Evolutionary conservation across 2,329 filamentous ascomycete species (phyloP), one percentile per base, ranked within the genome.

Genomic region (Colletotrichum falcatum): DNA sequence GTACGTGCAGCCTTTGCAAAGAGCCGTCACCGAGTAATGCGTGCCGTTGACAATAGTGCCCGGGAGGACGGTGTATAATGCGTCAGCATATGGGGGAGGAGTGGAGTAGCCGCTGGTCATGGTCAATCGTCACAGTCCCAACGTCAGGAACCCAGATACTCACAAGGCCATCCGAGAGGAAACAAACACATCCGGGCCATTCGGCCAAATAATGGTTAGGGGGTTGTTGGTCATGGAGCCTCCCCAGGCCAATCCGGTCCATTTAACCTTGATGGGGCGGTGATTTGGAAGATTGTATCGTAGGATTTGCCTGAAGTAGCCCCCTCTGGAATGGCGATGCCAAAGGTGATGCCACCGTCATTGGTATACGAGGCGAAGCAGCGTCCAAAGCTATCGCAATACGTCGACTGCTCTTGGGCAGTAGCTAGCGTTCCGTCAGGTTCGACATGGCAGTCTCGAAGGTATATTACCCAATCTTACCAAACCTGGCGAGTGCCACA

Each of bases 151-250:
- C 18, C 30, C n/a, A 26, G 18, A 5, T 42, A 63, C 78, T 73
- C 74, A 82, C 80, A 78, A 79, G 14, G 79, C 80, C 74, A 80
- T 80, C 28, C 80, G 75, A 9, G 79, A 79, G 2, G 79, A 80
- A 20, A 80, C 78, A 2, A 81, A 78, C 12, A 78, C 80, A 20
- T 75, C 79, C 7, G 76, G 77, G n/a, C 79, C 81, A 71, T 82
- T 83, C 26, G 77, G 72, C 83, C 83, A 85, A 5, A 79, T 79
- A 35, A 85, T 71, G 1, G 81, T 79, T 0, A 85, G 75, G 3
- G 83, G 83, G 49, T 81, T 81, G 68, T 83, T 82, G 6, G 81
- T 79, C 83, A 85, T 85, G 11, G 78, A 77, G 6, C 82, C 82
- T 30, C 82, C 83, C 82, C 82, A 85, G 14, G 82, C 78, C 23